A percentile compares a stretch with the other conserved stretches of the same genome.
phyloP scores from a whole-genome alignment of 2,329 filamentous ascomycete genomes.

The Torrubiellomyces zombiae region DNA sequence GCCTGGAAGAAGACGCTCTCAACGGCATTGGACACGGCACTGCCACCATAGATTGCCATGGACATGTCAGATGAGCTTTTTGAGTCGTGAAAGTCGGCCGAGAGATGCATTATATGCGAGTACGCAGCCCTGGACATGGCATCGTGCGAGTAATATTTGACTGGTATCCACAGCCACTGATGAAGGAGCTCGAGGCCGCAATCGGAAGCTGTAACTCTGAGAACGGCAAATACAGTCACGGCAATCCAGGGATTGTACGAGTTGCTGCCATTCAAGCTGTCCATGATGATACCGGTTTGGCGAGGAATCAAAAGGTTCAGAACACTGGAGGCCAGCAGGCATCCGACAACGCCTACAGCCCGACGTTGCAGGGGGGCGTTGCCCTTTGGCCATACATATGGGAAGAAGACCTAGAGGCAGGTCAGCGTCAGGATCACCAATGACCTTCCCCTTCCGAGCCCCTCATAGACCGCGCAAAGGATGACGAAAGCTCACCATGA shows the following conservation, averaged over 20 bases:
- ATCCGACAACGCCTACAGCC: slow-evolving; percentile 47
- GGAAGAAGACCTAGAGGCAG: slow-evolving; percentile 57
- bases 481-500: slow-evolving; percentile 27
- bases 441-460: too few relatives aligned
- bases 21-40: slow-evolving; percentile 35
- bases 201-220: slow-evolving; percentile 36
- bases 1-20: slow-evolving; percentile 42
- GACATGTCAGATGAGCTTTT: slow-evolving; percentile 43
- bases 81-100: slow-evolving; percentile 44
- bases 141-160: slow-evolving; percentile 39
- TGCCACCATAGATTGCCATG: slow-evolving; percentile 37
- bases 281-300: slow-evolving; percentile 64
- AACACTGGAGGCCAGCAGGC: slow-evolving; percentile 52
- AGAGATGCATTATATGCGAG: slow-evolving; percentile 42
- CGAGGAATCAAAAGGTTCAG: slow-evolving; percentile 66
- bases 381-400: slow-evolving; percentile 61
- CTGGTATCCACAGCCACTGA: slow-evolving; percentile 39
- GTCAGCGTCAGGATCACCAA: too few relatives aligned
- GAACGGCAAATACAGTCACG: slow-evolving; percentile 31
- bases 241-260: slow-evolving; percentile 33
- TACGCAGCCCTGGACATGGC: slow-evolving; percentile 37
- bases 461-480: too few relatives aligned
- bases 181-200: slow-evolving; percentile 36
- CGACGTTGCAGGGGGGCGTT: slow-evolving; percentile 50
- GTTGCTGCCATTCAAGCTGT: slow-evolving; percentile 40